phyloP scores from a whole-genome alignment of 768 basidiomycete species.

The Mycena floridula region DNA sequence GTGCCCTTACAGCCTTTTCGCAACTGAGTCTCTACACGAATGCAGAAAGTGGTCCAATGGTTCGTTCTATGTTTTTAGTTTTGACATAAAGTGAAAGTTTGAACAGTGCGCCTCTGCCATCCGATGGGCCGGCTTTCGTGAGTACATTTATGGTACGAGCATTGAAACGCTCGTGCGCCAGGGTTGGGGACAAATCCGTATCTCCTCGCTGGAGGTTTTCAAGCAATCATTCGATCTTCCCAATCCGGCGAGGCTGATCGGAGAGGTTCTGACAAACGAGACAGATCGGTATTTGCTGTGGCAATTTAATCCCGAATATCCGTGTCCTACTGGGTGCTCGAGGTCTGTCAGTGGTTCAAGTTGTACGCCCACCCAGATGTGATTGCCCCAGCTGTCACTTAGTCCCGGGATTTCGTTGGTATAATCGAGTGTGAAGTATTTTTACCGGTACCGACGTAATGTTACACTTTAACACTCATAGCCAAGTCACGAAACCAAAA shows the following conservation, averaged over 20 bases:
- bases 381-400: too few relatives aligned
- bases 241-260: conserved; percentile 7
- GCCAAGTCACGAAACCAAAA: too few relatives aligned
- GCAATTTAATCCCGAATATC: conserved; percentile 12
- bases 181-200: conserved; percentile 14
- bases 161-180: conserved; percentile 8
- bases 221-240: conserved; percentile 10
- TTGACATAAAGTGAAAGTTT: background rate
- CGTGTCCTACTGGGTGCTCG: conserved; percentile 11
- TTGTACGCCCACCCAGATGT: background rate
- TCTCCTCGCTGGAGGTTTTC: conserved; percentile 10
- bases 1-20: conserved; percentile 8
- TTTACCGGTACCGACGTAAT: too few relatives aligned
- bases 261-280: conserved; percentile 13
- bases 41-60: conserved; percentile 15
- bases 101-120: conserved; percentile 13
- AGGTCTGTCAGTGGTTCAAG: conserved; percentile 2
- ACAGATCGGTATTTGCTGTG: conserved; percentile 11
- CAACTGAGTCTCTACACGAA: conserved; percentile 5
- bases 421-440: too few relatives aligned
- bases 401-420: too few relatives aligned
- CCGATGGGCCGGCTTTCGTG: conserved; percentile 12
- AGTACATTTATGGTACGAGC: conserved; percentile 15
- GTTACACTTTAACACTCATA: too few relatives aligned
- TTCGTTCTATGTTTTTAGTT: background rate